phyloP scores from a whole-genome alignment of 345 rosid species.

The Syzygium grande region DNA sequence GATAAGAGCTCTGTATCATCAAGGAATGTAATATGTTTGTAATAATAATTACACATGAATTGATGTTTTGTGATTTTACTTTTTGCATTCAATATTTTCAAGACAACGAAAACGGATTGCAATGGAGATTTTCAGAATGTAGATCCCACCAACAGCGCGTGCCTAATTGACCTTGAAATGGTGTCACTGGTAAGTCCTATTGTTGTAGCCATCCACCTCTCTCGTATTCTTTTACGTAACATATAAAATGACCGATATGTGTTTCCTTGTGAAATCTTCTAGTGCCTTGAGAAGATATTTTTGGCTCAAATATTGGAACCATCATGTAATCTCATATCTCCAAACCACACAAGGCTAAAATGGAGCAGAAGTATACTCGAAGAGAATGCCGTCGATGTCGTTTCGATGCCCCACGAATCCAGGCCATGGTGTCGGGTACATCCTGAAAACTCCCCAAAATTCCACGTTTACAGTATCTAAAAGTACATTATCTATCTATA shows the following conservation, averaged over 20 bases:
- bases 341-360: neutral
- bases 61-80: neutral
- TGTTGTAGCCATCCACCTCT: neutral
- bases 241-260: neutral
- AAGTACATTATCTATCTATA: neutral
- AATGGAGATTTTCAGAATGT: constrained; percentile 9
- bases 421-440: neutral
- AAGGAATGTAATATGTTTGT: neutral
- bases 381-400: neutral
- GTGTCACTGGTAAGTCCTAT: neutral
- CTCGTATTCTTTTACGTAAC: neutral
- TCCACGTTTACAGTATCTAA: neutral
- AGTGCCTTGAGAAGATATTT: constrained; percentile 3
- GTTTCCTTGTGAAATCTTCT: neutral
- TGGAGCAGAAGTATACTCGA: neutral
- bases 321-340: neutral
- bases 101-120: constrained; percentile 9
- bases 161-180: constrained; percentile 2
- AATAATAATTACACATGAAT: neutral
- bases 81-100: neutral
- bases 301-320: constrained; percentile 11
- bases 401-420: neutral
- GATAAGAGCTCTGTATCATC: neutral
- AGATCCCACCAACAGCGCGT: constrained; percentile 4
- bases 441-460: neutral